Evolutionary conservation across 805 yeast genomes (phyloP).

Genomic region (Candida tallmaniae): DNA sequence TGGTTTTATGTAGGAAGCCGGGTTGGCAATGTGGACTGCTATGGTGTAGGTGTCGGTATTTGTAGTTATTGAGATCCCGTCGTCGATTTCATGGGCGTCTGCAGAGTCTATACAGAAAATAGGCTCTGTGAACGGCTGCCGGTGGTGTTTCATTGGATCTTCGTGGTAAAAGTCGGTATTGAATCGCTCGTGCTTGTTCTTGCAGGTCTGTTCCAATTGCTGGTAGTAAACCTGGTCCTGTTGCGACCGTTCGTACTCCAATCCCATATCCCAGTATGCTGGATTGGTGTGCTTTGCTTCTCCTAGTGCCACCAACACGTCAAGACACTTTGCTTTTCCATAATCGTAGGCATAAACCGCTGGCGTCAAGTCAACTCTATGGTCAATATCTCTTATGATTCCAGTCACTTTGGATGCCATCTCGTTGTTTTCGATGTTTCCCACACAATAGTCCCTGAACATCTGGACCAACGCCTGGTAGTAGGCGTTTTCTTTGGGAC

Average conservation of each 20-base stretch:
- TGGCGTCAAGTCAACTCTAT: background rate
- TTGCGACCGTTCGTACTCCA: constrained; percentile 5
- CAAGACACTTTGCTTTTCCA: constrained; percentile 51
- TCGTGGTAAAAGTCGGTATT: constrained; percentile 22
- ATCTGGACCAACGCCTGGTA: constrained; percentile 39
- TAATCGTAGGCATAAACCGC: constrained; percentile 30
- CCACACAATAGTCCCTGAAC: constrained; percentile 53
- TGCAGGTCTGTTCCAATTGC: constrained; percentile 7
- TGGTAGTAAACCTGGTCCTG: constrained; percentile 4
- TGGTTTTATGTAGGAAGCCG: constrained; percentile 58
- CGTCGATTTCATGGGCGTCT: constrained; percentile 87
- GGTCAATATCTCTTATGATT: constrained; percentile 18
- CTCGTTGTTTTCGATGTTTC: constrained; percentile 44
- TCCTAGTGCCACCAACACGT: constrained; percentile 33
- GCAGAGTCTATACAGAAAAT: constrained; percentile 82
- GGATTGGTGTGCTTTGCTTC: constrained; percentile 42
- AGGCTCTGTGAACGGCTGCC: constrained; percentile 44
- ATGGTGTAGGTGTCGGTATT: constrained; percentile 34
- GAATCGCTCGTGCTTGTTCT: no score
- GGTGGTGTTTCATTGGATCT: constrained; percentile 24
- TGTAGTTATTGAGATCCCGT: constrained; percentile 68
- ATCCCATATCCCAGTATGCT: constrained; percentile 38
- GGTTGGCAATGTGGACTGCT: constrained; percentile 83
- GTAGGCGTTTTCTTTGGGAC: constrained; percentile 11
- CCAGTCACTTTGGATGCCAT: constrained; percentile 45